Conservation (phyloP, 768 basidiomycete genomes). For the Russula dissimulans region DNA sequence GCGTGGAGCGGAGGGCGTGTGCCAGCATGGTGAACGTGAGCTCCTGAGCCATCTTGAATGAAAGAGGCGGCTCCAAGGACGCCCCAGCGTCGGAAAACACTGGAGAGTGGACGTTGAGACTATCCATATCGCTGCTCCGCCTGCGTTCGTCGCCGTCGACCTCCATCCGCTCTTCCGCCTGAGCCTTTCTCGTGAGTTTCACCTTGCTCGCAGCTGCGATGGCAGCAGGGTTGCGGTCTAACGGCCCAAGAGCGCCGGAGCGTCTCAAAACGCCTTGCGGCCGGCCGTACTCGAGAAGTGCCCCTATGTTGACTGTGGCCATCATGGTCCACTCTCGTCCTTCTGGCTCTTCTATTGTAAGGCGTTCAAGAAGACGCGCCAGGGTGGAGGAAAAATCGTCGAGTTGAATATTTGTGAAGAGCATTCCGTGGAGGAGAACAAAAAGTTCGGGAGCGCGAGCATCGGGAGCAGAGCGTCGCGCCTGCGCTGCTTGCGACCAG, state of each 20-base stretch:
- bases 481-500: conserved; percentile 73
- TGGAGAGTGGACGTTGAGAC: conserved; percentile 26
- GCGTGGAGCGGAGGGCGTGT: conserved; percentile 56
- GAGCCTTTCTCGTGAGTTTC: conserved; percentile 26
- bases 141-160: conserved; percentile 43
- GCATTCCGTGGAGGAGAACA: conserved; percentile 89
- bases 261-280: conserved; percentile 60
- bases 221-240: conserved; percentile 26
- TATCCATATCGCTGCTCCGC: conserved; percentile 22
- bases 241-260: conserved; percentile 36
- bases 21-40: conserved; percentile 73
- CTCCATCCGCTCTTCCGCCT: conserved; percentile 46
- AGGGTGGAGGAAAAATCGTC: conserved; percentile 82
- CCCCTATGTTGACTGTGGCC: conserved; percentile 75
- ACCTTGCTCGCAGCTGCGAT: conserved; percentile 33
- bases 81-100: conserved; percentile 23
- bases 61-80: conserved; percentile 37
- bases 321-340: conserved; percentile 96
- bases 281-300: conserved; percentile 82
- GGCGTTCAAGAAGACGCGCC: conserved; percentile 78
- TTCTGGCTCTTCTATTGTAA: conserved; percentile 71
- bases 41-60: conserved; percentile 67
- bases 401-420: conserved; percentile 91
- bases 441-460: conserved; percentile 71
- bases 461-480: conserved; percentile 68